Evolutionary conservation across 2,329 filamentous ascomycete species (phyloP).

Genomic region (Venturia carpophila): DNA sequence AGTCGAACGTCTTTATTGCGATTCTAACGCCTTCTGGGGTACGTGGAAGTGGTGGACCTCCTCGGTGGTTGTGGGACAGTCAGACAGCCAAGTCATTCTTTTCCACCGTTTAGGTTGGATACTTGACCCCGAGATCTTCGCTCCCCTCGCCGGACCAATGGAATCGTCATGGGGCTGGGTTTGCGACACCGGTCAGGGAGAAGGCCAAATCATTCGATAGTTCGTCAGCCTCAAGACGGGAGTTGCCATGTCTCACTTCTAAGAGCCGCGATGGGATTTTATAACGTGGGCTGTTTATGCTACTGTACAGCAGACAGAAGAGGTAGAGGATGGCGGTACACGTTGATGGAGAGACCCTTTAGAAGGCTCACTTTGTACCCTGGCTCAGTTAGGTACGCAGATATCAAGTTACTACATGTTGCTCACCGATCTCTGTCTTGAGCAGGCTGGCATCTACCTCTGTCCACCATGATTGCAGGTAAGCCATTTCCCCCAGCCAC

Average conservation of each 20-base stretch:
- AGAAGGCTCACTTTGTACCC: not conserved
- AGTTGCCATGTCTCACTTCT: not conserved
- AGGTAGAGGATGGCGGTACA: not conserved
- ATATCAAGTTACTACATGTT: not conserved
- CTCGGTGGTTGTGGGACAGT: not conserved
- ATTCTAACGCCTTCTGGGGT: constrained; percentile 1
- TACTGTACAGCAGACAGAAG: not conserved
- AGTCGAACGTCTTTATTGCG: not conserved
- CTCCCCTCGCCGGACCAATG: not conserved
- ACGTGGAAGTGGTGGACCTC: not conserved
- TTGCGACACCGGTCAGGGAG: not conserved
- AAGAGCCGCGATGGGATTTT: not conserved
- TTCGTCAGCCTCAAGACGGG: not conserved
- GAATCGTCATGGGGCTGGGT: not conserved
- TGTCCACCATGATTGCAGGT: not conserved
- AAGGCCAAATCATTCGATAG: not conserved
- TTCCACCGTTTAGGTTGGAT: not conserved
- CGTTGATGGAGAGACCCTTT: not conserved
- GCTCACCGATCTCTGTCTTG: not conserved
- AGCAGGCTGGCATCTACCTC: not conserved
- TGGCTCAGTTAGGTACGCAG: not conserved
- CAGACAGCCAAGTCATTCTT: not conserved
- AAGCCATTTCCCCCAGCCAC: not conserved
- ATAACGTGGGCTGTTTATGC: not conserved
- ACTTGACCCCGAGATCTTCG: not conserved